phyloP scores from a whole-genome alignment of 352 stramenopile species.

The Phytopythium boreale region DNA sequence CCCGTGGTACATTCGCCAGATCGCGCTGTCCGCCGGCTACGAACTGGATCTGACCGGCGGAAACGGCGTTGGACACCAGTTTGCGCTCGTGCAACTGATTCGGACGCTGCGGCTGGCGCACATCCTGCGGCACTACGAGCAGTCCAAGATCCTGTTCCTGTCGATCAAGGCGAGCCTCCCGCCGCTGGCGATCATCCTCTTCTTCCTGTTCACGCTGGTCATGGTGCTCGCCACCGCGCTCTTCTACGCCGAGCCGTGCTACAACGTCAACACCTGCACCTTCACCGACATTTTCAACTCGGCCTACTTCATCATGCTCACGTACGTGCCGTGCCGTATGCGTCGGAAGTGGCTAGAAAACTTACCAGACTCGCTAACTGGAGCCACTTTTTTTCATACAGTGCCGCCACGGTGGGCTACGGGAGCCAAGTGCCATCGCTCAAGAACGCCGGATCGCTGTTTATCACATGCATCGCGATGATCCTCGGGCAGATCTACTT shows the following conservation, averaged over 20 bases:
- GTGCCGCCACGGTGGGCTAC: constrained; percentile 75
- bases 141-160: constrained; percentile 53
- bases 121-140: constrained; percentile 57
- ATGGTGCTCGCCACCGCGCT: constrained; percentile 74
- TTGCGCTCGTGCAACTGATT: constrained; percentile 48
- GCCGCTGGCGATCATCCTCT: constrained; percentile 59
- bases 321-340: constrained; percentile 40
- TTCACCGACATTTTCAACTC: constrained; percentile 87
- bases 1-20: constrained; percentile 50
- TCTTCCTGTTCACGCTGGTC: constrained; percentile 74
- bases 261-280: constrained; percentile 67
- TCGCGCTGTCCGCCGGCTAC: constrained; percentile 9
- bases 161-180: constrained; percentile 56
- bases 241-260: constrained; percentile 76
- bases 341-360: not conserved
- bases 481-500: constrained; percentile 80
- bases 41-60: constrained; percentile 21
- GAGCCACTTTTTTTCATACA: constrained; percentile 10
- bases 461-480: constrained; percentile 62
- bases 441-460: constrained; percentile 45
- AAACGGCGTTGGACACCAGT: constrained; percentile 15
- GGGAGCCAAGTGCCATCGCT: constrained; percentile 60
- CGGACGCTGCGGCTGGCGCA: constrained; percentile 44
- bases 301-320: constrained; percentile 83
- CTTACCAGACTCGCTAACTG: not conserved